Evolutionary conservation across 345 rosid species (phyloP), one percentile per base, ranked within the genome.

Genomic region (Salix suchowensis): DNA sequence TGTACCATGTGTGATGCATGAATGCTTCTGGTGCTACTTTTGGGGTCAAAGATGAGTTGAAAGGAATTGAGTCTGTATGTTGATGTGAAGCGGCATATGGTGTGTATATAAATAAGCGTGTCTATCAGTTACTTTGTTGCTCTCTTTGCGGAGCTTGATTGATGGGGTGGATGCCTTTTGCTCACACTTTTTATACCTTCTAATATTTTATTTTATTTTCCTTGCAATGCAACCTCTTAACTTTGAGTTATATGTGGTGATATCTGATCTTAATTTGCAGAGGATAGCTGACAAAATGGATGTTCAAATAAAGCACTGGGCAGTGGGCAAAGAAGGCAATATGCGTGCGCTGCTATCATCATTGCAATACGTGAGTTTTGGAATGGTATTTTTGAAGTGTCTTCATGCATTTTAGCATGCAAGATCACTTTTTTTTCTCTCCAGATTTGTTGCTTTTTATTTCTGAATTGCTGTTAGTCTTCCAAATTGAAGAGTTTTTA

Each of bases 291-390:
- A 91, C 70, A 82, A 80, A 68, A 76, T 89, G 84, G 93, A 94
- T 84, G 24, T 76, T 23, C 80, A 85, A 80, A 85, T 96, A 85
- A 94, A 87, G 85, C 86, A 86, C 58, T 96, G 99, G 99, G 94
- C 89, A 68, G 83, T 91, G 32, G 98, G 99, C 70, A 96, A 91
- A 84, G 97, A 94, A 85, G 91, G 93, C 83, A 96, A 94, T 71
- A 78, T 96, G 93, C 98, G 97, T 54, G 97, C 97, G 4, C 78
- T 96, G 48, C 77, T 96, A 70, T 94, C 97, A 32, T 91, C 98
- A 26, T 84, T 94, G 83, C 98, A 96, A 80, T 78, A 81, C 65
- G 99, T 96, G 80, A 19, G 97, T 79, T 72, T 16, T 71, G 30
- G 34, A 48, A 65, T 30, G 24, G 26, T 16, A 5, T 0, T 68